Conservation (phyloP, 2,329 filamentous ascomycete species). For the Penicillium sp. region DNA sequence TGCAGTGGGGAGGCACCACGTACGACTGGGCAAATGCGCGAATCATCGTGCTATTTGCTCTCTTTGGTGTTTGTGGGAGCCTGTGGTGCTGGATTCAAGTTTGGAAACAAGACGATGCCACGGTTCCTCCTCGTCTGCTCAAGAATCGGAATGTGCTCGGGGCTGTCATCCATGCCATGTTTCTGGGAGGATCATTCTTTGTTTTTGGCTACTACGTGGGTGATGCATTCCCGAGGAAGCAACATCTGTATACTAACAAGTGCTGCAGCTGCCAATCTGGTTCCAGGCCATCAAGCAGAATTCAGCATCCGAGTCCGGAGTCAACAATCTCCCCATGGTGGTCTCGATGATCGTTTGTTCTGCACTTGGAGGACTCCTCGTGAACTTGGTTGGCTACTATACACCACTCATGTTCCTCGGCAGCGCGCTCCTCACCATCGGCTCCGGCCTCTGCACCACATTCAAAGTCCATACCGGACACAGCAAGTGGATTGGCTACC, state of each 20-base stretch:
- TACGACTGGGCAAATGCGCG: conserved; percentile 46
- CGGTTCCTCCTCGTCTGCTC: conserved; percentile 47
- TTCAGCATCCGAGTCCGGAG: conserved; percentile 36
- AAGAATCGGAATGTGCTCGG: conserved; percentile 46
- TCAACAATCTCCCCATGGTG: conserved; percentile 39
- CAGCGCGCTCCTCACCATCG: conserved; percentile 32
- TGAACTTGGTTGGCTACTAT: conserved; percentile 40
- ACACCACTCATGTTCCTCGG: conserved; percentile 38
- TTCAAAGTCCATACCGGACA: conserved; percentile 29
- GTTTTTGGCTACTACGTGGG: conserved; percentile 47
- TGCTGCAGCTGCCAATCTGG: conserved; percentile 43
- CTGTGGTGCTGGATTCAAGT: conserved; percentile 41
- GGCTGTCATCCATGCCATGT: conserved; percentile 43
- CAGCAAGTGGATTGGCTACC: conserved; percentile 40
- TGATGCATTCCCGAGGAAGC: not conserved
- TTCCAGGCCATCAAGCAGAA: conserved; percentile 41
- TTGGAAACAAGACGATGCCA: conserved; percentile 43
- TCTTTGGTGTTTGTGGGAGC: conserved; percentile 50
- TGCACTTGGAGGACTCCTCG: conserved; percentile 30
- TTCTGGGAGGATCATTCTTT: conserved; percentile 45
- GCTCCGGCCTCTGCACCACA: conserved; percentile 38
- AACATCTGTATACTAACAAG: not conserved
- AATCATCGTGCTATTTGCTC: conserved; percentile 49
- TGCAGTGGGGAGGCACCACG: conserved; percentile 48
- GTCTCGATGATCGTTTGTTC: conserved; percentile 33